Conservation (phyloP, 139 green algal species). For the Coccomyxa sp. region DNA sequence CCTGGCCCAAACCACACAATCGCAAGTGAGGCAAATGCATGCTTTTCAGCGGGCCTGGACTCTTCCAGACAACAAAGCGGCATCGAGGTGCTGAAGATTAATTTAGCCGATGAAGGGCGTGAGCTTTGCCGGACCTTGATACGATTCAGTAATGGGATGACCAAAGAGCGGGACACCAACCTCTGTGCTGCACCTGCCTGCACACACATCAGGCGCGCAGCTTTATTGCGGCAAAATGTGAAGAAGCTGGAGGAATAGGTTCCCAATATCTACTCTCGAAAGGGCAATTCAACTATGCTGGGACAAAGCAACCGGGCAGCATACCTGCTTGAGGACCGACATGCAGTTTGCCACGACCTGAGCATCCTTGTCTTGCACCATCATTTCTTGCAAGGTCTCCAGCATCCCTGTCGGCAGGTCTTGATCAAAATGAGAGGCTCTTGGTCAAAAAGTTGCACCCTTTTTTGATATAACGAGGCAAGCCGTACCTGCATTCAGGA, state of each 20-base stretch:
- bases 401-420: constrained; percentile 50
- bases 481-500: constrained; percentile 33
- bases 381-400: constrained; percentile 56
- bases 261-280: no score
- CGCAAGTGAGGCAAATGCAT: background rate
- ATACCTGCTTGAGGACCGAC: constrained; percentile 59
- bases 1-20: constrained; percentile 26
- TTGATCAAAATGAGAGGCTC: no score
- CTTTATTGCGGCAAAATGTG: background rate
- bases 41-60: background rate
- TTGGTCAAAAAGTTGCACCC: background rate
- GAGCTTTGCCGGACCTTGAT: constrained; percentile 59
- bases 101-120: background rate
- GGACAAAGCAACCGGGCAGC: no score
- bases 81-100: background rate
- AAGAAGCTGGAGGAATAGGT: background rate
- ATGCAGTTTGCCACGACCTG: constrained; percentile 91
- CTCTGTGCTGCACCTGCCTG: constrained; percentile 24
- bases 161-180: constrained; percentile 32
- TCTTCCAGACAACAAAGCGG: background rate
- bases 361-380: constrained; percentile 66
- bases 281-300: no score
- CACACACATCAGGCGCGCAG: background rate
- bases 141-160: constrained; percentile 90
- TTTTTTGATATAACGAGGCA: background rate